Evolutionary conservation across 495 filamentous ascomycete species (phyloP), one percentile per base, ranked within the genome.

Genomic region (Xylaria flabelliformis): DNA sequence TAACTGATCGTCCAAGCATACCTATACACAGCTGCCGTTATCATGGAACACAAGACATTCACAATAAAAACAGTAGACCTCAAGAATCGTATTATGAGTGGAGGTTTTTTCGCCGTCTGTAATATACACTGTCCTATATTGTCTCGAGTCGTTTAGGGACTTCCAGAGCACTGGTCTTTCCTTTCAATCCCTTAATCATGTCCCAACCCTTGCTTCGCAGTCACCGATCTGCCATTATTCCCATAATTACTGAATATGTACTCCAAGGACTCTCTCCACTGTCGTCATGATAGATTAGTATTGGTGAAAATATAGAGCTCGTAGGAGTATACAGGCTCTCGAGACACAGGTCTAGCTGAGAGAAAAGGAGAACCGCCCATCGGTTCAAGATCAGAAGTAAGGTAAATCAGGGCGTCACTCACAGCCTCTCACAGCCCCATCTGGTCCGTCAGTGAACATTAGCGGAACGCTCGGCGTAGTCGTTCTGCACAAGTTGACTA

Each of bases 371-470:
- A 17, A 8, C 1, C 10, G 29, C 42, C 17, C 29, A 41, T 46
- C 24, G 39, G 39, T 26, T 0, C 26, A 10, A 32, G 41, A 26
- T 19, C 3, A 32, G 51, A 70, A 8, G 24, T 44, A n/a, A 17
- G 2, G 39, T 4, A 44, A 36, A 21, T 61, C 2, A 46, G 39
- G 24, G 10, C n/a, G 15, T 44, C 5, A 71, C 69, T 71, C 12
- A 71, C 69, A 8, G 24, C 59, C 36, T 48, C 42, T 8, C 26
- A 39, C 17, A 19, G 48, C 64, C 36, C 48, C 59, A 56, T 29
- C 63, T 10, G 70, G 70, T 17, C 64, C 70, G n/a, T 66, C 41
- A 36, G 61, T 72, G 42, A 72, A 72, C 19, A 72, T 50, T 19
- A 72, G 62, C 4, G 64, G 62, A n/a, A 62, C 51, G 7, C 44